Conservation (phyloP, 2,329 filamentous ascomycete species). For the Pseudocercospora eumusae region DNA sequence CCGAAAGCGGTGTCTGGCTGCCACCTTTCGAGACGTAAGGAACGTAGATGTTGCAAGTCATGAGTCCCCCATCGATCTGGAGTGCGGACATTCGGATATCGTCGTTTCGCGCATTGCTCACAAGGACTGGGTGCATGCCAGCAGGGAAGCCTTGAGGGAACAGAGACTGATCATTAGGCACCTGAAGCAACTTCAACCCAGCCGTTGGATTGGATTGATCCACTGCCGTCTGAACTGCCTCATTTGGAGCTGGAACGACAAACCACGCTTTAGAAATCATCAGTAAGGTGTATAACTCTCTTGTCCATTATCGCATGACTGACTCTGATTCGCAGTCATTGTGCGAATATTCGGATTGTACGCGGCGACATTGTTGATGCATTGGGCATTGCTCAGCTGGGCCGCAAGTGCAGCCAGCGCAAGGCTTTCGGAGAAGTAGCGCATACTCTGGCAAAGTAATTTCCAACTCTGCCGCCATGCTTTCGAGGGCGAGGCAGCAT, state of each 20-base stretch:
- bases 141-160: slow-evolving; percentile 29
- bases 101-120: slow-evolving; percentile 16
- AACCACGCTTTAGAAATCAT: slow-evolving; percentile 23
- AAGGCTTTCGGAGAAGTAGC: background rate
- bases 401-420: slow-evolving; percentile 1
- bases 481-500: background rate
- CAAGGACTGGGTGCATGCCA: slow-evolving; percentile 29
- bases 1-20: slow-evolving; percentile 19
- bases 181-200: slow-evolving; percentile 22
- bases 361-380: slow-evolving; percentile 28
- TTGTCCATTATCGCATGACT: background rate
- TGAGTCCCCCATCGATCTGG: slow-evolving; percentile 29
- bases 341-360: slow-evolving; percentile 29
- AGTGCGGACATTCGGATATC: slow-evolving; percentile 31
- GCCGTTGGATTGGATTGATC: slow-evolving; percentile 19
- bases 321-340: slow-evolving; percentile 25
- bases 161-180: slow-evolving; percentile 25
- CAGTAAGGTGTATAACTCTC: background rate
- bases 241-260: slow-evolving; percentile 28
- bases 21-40: slow-evolving; percentile 26
- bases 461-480: background rate
- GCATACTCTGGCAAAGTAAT: background rate
- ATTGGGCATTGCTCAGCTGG: slow-evolving; percentile 22
- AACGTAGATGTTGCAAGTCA: slow-evolving; percentile 18
- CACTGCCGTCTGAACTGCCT: slow-evolving; percentile 25